Conservation (phyloP, 106 monocot genomes). For the Phalaenopsis aphrodite region DNA sequence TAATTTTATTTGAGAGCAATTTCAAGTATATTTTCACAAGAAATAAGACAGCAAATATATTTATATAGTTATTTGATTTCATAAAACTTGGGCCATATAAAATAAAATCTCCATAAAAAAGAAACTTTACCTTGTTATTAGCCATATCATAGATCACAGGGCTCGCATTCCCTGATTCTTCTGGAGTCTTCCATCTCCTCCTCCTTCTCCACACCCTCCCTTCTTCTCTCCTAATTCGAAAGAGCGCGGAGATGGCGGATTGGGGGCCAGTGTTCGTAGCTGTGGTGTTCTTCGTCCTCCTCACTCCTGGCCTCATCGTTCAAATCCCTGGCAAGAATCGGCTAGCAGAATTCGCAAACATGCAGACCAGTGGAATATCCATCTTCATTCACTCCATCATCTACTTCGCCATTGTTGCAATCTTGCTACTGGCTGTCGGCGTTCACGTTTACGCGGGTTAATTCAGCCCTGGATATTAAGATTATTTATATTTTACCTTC, state of each 20-base stretch:
- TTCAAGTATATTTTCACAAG: no score
- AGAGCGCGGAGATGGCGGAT: constrained; percentile 8
- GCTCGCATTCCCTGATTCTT: neutral
- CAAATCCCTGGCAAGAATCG: constrained; percentile 21
- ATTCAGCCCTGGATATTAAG: neutral
- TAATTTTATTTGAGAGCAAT: no score
- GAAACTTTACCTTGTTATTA: no score
- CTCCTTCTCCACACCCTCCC: neutral
- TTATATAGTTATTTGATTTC: no score
- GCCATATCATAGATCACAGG: no score
- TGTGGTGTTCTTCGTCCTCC: constrained; percentile 23
- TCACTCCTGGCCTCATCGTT: constrained; percentile 22
- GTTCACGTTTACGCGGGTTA: constrained; percentile 5
- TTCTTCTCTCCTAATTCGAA: neutral
- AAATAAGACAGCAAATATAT: no score
- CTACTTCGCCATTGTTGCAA: constrained; percentile 1
- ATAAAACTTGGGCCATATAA: no score
- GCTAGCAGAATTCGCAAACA: constrained; percentile 24
- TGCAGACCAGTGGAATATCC: constrained; percentile 17
- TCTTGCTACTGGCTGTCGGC: constrained; percentile 5
- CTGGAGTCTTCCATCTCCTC: neutral
- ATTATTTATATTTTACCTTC: neutral
- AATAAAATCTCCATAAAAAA: no score
- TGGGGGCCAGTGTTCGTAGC: constrained; percentile 29
- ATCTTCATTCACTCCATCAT: constrained; percentile 9